These are phyloP conservation scores for Schoenoplectus triqueter DNA, from an alignment of 202 grass and related monocot genomes.

Conservation along the genomic window DNA sequence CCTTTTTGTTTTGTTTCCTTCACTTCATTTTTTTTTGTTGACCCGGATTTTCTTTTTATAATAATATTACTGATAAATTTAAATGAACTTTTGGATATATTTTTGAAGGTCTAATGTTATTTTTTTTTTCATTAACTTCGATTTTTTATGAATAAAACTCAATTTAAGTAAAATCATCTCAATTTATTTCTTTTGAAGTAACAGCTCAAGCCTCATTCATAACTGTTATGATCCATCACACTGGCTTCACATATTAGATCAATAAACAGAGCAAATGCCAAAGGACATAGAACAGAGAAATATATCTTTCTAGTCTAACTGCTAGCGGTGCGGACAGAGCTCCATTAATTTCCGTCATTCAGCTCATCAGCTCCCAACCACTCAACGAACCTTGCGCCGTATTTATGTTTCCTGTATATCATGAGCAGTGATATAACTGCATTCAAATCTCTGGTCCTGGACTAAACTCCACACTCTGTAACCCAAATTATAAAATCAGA, in stretches of 20 bases:
- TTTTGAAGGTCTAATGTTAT: neutral
- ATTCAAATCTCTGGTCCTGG: neutral
- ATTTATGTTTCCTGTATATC: neutral
- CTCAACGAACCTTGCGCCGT: neutral
- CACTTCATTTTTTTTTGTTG: neutral
- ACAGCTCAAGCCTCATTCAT: neutral
- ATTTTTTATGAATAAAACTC: neutral
- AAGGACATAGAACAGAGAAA: neutral
- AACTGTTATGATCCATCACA: too few species aligned
- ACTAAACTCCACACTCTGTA: neutral
- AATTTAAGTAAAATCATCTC: neutral
- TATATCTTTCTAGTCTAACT: neutral
- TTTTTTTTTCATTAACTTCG: neutral
- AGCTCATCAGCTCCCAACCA: slow-evolving; percentile 31
- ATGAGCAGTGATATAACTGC: neutral
- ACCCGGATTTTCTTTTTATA: neutral
- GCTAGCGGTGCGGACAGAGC: neutral
- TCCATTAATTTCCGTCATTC: neutral
- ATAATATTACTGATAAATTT: neutral
- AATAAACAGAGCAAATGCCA: neutral
- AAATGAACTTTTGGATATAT: neutral
- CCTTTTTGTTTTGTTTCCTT: neutral
- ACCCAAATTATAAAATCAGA: too few species aligned
- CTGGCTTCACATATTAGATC: too few species aligned
- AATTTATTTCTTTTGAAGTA: neutral